Conservation (phyloP, 306 rosid genomes). For the Malus orientalis region DNA sequence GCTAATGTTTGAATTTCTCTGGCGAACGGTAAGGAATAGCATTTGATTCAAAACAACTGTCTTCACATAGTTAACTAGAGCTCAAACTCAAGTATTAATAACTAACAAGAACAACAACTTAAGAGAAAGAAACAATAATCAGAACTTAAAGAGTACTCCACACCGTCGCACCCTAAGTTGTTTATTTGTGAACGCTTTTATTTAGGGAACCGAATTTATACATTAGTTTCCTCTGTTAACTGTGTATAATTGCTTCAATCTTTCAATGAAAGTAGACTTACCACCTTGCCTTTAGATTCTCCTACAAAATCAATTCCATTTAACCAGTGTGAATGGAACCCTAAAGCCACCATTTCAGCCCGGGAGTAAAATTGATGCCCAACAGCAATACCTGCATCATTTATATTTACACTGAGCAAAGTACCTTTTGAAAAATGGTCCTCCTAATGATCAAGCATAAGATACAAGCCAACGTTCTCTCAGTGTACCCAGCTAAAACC, state of each 20-base stretch:
- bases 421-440: not conserved
- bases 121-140: not conserved
- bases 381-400: conserved; percentile 21
- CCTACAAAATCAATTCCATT: conserved; percentile 27
- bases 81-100: not conserved
- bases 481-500: not conserved
- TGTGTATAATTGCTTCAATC: not conserved
- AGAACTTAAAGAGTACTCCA: not conserved
- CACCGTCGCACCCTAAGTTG: not conserved
- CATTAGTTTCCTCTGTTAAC: not conserved
- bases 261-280: not conserved
- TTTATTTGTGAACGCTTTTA: not conserved
- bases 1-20: not conserved
- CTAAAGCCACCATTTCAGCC: conserved; percentile 34
- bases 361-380: conserved; percentile 33
- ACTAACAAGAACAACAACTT: not conserved
- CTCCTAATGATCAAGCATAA: not conserved
- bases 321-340: conserved; percentile 32
- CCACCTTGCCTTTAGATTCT: conserved; percentile 12
- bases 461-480: not conserved
- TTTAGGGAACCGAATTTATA: not conserved
- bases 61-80: not conserved
- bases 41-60: not conserved
- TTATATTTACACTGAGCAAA: not conserved
- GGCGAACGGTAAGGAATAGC: too few species aligned